phyloP scores from a whole-genome alignment of 345 rosid genomes.

The Hypericum androsaemum region DNA sequence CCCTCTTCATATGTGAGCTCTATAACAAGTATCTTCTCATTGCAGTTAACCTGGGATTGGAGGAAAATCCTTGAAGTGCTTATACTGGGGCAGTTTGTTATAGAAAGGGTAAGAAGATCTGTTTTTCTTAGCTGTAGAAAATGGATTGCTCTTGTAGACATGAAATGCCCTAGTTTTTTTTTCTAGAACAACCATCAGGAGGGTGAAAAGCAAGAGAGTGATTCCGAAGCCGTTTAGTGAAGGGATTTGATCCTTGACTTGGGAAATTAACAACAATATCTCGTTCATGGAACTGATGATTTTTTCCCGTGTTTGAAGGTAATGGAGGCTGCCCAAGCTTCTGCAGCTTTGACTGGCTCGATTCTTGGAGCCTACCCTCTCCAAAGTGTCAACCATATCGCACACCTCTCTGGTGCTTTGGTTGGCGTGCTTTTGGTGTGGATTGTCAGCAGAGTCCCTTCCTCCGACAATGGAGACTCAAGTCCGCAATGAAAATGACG shows the following conservation, averaged over 20 bases:
- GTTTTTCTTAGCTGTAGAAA: neutral
- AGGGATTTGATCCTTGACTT: neutral
- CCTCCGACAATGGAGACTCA: constrained; percentile 26
- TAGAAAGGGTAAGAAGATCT: constrained; percentile 48
- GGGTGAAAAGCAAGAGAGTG: neutral
- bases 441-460: constrained; percentile 70
- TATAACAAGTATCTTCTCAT: constrained; percentile 5
- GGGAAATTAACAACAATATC: too few relatives aligned
- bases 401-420: constrained; percentile 90
- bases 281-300: neutral
- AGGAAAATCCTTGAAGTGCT: constrained; percentile 93
- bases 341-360: constrained; percentile 54
- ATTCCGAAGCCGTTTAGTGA: neutral
- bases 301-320: constrained; percentile 33
- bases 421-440: constrained; percentile 73
- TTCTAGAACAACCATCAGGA: neutral
- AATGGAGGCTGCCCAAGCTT: constrained; percentile 94
- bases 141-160: neutral
- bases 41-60: constrained; percentile 94
- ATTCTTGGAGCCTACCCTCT: constrained; percentile 41
- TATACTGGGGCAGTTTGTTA: constrained; percentile 83
- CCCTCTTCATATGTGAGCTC: neutral
- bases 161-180: neutral
- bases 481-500: constrained; percentile 20
- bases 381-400: constrained; percentile 81